Percentiles rank a stretch among this genome's conserved stretches.
These are phyloP conservation scores for Protea cynaroides DNA, from an alignment of 164 flowering plant genomes.

Conservation along the genomic window DNA sequence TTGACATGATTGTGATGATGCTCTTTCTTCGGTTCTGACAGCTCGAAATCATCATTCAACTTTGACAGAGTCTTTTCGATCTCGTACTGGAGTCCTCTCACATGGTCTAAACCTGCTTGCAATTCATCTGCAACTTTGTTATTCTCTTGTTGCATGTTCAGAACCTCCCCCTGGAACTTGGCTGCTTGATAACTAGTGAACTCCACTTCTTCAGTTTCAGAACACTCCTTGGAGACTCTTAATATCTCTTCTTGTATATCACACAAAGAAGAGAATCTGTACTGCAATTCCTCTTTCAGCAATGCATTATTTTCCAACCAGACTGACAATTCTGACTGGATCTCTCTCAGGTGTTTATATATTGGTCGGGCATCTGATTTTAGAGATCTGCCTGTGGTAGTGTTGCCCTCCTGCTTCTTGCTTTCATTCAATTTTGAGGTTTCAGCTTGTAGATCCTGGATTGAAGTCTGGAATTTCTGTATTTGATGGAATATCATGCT, in stretches of 20 bases:
- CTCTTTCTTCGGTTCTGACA: slow-evolving; percentile 34
- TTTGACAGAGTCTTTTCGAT: slow-evolving; percentile 45
- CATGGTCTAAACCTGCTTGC: slow-evolving; percentile 64
- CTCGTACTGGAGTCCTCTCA: slow-evolving; percentile 41
- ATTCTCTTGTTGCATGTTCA: slow-evolving; percentile 91
- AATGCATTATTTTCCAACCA: slow-evolving; percentile 55
- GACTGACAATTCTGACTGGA: slow-evolving; percentile 47
- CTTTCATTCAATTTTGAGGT: slow-evolving; percentile 31
- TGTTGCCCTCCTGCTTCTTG: slow-evolving; percentile 31
- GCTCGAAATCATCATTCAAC: slow-evolving; percentile 41
- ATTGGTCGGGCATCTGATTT: slow-evolving; percentile 54
- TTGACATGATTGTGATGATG: slow-evolving; percentile 9
- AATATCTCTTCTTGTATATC: slow-evolving; percentile 59
- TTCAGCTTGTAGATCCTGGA: slow-evolving; percentile 46
- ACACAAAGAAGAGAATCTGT: slow-evolving; percentile 49
- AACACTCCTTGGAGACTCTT: slow-evolving; percentile 34
- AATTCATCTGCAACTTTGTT: slow-evolving; percentile 76
- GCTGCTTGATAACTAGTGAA: slow-evolving; percentile 73
- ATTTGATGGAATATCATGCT: slow-evolving; percentile 53
- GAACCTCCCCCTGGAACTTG: slow-evolving; percentile 80
- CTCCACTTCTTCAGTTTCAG: slow-evolving; percentile 36
- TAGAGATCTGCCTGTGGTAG: slow-evolving; percentile 6
- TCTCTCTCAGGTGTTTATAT: slow-evolving; percentile 55
- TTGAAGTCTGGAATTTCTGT: slow-evolving; percentile 49
- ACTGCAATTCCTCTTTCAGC: slow-evolving; percentile 53